These are phyloP conservation scores for Ramaria rubella DNA, from an alignment of 768 basidiomycete genomes.

Conservation along the genomic window DNA sequence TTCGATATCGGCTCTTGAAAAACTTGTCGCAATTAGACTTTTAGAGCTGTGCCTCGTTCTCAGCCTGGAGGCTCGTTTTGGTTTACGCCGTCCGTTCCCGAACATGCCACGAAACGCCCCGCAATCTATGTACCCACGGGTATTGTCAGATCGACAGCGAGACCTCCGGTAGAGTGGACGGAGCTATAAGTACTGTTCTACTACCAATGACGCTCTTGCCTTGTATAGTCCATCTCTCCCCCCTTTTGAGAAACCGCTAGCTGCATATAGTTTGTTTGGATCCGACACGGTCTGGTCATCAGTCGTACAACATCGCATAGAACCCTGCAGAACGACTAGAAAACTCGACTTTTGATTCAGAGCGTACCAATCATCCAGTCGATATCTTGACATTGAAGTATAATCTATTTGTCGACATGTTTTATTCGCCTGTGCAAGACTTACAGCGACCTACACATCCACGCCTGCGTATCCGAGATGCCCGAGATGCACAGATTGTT, in stretches of 20 bases:
- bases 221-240: neutral
- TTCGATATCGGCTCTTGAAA: neutral
- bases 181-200: neutral
- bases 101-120: conserved; percentile 5
- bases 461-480: conserved; percentile 59
- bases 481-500: conserved; percentile 56
- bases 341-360: neutral
- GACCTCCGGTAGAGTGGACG: neutral
- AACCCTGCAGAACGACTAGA: neutral
- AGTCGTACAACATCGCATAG: neutral
- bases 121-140: conserved; percentile 4
- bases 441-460: conserved; percentile 62
- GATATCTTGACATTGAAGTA: neutral
- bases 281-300: neutral
- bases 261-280: neutral
- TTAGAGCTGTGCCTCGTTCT: conserved; percentile 4
- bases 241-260: neutral
- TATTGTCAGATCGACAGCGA: conserved; percentile 1
- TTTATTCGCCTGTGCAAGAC: conserved; percentile 30
- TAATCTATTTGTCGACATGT: conserved; percentile 18
- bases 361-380: neutral
- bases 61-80: neutral
- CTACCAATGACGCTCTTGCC: neutral
- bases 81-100: neutral
- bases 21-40: conserved; percentile 8